Evolutionary conservation across 2,329 filamentous ascomycete genomes (phyloP).

Genomic region (Alternaria metachromatica): DNA sequence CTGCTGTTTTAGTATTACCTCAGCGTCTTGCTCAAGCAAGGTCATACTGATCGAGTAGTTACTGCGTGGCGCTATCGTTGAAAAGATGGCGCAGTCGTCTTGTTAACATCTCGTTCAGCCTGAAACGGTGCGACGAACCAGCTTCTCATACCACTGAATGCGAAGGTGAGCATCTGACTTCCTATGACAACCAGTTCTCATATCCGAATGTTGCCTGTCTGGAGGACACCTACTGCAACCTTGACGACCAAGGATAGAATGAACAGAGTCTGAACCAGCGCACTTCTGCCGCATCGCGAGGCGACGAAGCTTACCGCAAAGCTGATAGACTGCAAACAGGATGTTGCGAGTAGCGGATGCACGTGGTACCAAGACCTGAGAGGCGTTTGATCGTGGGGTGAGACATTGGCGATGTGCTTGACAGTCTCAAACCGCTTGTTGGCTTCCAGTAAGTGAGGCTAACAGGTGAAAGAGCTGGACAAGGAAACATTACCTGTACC

Average conservation of each 20-base stretch:
- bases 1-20: background rate
- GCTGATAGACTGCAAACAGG: background rate
- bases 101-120: background rate
- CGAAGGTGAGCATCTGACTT: background rate
- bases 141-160: background rate
- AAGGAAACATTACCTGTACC: background rate
- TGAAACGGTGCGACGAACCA: background rate
- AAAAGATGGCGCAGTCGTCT: background rate
- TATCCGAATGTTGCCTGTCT: background rate
- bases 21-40: background rate
- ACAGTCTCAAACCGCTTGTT: constrained; percentile 14
- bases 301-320: background rate
- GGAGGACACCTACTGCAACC: background rate
- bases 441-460: background rate
- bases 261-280: background rate
- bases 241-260: background rate
- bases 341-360: background rate
- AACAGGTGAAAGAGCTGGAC: constrained; percentile 2
- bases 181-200: background rate
- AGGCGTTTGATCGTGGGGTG: background rate
- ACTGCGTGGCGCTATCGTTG: background rate
- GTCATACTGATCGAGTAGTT: background rate
- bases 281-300: background rate
- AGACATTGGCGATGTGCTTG: constrained; percentile 6
- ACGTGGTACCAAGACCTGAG: background rate